A percentile compares a stretch with the other conserved stretches of the same genome.
Evolutionary conservation across 2,329 filamentous ascomycete species (phyloP).

Genomic region (Chaetothyriales sp.): DNA sequence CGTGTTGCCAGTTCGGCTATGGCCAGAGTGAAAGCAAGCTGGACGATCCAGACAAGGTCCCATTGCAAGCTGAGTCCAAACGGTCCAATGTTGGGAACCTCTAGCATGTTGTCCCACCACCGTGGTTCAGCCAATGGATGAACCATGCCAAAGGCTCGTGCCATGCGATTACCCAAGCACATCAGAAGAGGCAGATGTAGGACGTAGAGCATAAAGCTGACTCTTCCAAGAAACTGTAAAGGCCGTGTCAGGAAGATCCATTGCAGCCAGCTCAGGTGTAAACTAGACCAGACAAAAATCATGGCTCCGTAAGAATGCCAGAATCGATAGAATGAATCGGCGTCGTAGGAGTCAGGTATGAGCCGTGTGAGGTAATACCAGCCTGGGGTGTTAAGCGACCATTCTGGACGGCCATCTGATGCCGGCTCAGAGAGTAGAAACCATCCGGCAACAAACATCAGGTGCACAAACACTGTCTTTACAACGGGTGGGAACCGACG

Average conservation of each 20-base stretch:
- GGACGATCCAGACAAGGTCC: neutral
- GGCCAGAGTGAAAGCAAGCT: neutral
- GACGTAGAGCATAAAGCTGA: conserved; percentile 1
- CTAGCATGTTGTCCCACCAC: neutral
- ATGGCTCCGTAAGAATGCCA: conserved; percentile 1
- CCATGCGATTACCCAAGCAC: neutral
- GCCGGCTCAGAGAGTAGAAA: neutral
- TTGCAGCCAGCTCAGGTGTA: neutral
- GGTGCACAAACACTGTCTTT: neutral
- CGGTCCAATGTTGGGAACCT: neutral
- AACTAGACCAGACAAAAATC: neutral
- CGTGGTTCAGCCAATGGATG: neutral
- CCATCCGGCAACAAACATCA: neutral
- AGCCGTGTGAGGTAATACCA: neutral
- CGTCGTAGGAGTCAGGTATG: neutral
- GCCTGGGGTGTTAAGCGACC: neutral
- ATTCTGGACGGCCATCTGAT: neutral
- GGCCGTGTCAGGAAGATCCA: conserved; percentile 3
- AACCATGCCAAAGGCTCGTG: neutral
- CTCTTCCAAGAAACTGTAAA: conserved; percentile 16
- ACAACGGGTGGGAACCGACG: neutral
- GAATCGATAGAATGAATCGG: neutral
- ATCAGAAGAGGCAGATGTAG: conserved; percentile 8
- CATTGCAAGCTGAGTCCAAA: neutral
- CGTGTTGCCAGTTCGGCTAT: conserved; percentile 1